Evolutionary conservation across 331 rosid species (phyloP).

Genomic region (Quercus phellos): DNA sequence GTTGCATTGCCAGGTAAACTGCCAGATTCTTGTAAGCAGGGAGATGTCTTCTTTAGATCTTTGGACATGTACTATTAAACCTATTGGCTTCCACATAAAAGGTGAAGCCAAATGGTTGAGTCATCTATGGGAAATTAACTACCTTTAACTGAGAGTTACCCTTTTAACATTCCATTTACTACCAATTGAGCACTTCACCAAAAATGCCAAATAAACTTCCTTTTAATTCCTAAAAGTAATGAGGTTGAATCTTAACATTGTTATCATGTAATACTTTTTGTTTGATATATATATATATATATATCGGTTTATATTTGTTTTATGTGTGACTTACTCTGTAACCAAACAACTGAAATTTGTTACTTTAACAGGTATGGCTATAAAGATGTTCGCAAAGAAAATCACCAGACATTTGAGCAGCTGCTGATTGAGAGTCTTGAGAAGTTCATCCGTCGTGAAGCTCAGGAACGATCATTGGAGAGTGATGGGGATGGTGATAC

Average conservation of each 20-base stretch:
- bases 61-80: background rate
- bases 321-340: background rate
- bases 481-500: constrained; percentile 83
- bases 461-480: constrained; percentile 87
- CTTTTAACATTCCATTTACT: background rate
- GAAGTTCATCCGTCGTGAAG: constrained; percentile 95
- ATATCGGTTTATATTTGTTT: too few species aligned
- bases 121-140: background rate
- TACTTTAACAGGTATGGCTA: constrained; percentile 75
- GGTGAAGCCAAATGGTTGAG: background rate
- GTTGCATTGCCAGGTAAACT: constrained; percentile 95
- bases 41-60: background rate
- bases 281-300: background rate
- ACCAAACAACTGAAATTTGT: constrained; percentile 4
- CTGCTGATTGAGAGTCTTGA: constrained; percentile 93
- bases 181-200: background rate
- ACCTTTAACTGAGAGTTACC: background rate
- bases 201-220: background rate
- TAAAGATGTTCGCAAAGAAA: constrained; percentile 97
- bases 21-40: background rate
- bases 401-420: constrained; percentile 89
- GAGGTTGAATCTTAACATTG: background rate
- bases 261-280: background rate
- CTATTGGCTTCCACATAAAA: background rate
- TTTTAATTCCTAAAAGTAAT: background rate